Evolutionary conservation across 2,329 filamentous ascomycete genomes (phyloP), one percentile per base, ranked within the genome.

Genomic region (Peltaster fructicola): DNA sequence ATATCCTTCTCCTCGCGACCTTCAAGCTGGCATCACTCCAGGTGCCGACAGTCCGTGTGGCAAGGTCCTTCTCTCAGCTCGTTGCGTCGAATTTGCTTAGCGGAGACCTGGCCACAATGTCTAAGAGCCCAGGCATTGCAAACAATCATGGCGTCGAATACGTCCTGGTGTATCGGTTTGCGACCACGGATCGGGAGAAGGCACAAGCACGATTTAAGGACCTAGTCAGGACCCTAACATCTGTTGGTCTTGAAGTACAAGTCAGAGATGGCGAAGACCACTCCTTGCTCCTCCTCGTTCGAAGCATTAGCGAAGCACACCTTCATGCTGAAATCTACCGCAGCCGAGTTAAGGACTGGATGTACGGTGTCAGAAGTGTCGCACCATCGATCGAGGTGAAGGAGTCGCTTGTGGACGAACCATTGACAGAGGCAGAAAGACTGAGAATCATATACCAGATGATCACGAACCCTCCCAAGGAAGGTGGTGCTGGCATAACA

Each of bases 361-460:
- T 95, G 16, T 76, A 88, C 47, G 82, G 84, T 25, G 75, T 93
- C 27, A 73, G 81, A 34, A 65, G 77, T 24, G 66, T 69, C 11
- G 72, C 81, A 17, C 85, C 85, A 0, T 65, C 71, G 28, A 73
- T 71, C 43, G 72, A 90, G 37, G 68, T 80, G 10, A 56, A 65
- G 23, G 60, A 68, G 30, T 66, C 73, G 8, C 65, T 90, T 25
- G 59, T 72, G 30, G 57, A 67, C 9, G 75, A 91, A 37, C 77
- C 82, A 2, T 63, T 93, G 29, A 80, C 74, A 18, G 80, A 91
- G 45, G 79, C 85, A 12, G 88, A 98, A 56, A 67, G 84, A 22
- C 66, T 92, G 21, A 72, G 88, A 16, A 70, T 90, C 22, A 76
- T 92, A 30, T 88, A 92, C 48, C 69, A 88, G 24, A 68, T 93